Evolutionary conservation across 2,329 filamentous ascomycete species (phyloP).

Genomic region (Sporothrix schenckii): DNA sequence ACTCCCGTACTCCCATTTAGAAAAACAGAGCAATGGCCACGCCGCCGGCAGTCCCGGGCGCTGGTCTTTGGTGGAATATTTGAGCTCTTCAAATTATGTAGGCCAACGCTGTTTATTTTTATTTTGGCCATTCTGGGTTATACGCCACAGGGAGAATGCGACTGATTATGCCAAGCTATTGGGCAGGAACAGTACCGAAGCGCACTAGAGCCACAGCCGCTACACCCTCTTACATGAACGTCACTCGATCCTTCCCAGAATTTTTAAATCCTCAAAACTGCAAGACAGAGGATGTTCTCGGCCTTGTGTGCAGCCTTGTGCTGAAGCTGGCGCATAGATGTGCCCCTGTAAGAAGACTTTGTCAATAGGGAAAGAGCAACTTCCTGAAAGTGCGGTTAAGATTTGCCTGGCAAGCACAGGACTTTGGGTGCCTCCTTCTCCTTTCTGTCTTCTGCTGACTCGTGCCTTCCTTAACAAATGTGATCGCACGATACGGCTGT

Average conservation of each 20-base stretch:
- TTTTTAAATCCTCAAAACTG: neutral
- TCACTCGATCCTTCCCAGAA: conserved; percentile 18
- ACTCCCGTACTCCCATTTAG: neutral
- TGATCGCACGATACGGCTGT: neutral
- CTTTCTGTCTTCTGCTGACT: neutral
- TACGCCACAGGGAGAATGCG: neutral
- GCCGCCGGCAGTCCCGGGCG: conserved; percentile 22
- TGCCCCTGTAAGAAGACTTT: neutral
- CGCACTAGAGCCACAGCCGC: neutral
- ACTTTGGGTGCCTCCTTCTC: neutral
- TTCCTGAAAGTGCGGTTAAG: neutral
- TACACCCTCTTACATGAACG: neutral
- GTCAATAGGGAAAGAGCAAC: neutral
- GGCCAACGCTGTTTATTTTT: neutral
- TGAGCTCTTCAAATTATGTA: neutral
- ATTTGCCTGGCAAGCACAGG: neutral
- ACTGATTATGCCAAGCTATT: neutral
- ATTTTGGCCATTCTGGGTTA: neutral
- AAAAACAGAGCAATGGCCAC: neutral
- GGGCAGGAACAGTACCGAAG: conserved; percentile 4
- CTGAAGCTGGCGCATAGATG: neutral
- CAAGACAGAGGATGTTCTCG: neutral
- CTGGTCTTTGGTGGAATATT: neutral
- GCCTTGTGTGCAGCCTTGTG: neutral
- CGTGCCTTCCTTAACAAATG: neutral